phyloP scores from a whole-genome alignment of 441 rosid genomes.

The Manihot esculenta region DNA sequence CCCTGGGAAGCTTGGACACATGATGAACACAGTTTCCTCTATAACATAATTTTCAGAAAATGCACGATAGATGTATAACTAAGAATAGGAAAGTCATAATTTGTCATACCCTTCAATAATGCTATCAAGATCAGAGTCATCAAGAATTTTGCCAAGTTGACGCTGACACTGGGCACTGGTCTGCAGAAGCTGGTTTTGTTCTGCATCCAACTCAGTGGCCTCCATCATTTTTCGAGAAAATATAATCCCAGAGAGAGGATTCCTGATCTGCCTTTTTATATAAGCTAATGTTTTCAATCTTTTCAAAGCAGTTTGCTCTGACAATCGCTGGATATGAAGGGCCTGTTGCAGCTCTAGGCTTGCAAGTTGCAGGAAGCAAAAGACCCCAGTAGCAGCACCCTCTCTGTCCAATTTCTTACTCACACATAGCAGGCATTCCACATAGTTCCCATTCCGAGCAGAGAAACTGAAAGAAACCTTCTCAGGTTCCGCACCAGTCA shows the following conservation, averaged over 20 bases:
- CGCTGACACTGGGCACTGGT: constrained; percentile 77
- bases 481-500: constrained; percentile 68
- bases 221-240: constrained; percentile 76
- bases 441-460: constrained; percentile 60
- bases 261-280: constrained; percentile 70
- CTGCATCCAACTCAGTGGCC: constrained; percentile 60
- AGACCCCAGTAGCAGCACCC: constrained; percentile 72
- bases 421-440: constrained; percentile 79
- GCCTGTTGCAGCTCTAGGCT: constrained; percentile 91
- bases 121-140: constrained; percentile 79
- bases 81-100: constrained; percentile 2
- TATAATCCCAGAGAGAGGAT: constrained; percentile 77
- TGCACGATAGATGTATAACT: constrained; percentile 1
- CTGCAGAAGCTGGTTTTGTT: constrained; percentile 63
- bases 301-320: constrained; percentile 75
- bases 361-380: constrained; percentile 95
- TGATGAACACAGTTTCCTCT: neutral
- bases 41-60: neutral
- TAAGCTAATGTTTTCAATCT: constrained; percentile 73
- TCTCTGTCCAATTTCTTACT: constrained; percentile 80
- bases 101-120: constrained; percentile 75
- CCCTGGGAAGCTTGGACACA: constrained; percentile 6
- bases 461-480: constrained; percentile 79
- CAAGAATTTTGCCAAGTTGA: constrained; percentile 77
- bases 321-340: constrained; percentile 74